Evolutionary conservation across 192 early-diverging fungal genomes (phyloP).

Genomic region (Lobosporangium transversale): DNA sequence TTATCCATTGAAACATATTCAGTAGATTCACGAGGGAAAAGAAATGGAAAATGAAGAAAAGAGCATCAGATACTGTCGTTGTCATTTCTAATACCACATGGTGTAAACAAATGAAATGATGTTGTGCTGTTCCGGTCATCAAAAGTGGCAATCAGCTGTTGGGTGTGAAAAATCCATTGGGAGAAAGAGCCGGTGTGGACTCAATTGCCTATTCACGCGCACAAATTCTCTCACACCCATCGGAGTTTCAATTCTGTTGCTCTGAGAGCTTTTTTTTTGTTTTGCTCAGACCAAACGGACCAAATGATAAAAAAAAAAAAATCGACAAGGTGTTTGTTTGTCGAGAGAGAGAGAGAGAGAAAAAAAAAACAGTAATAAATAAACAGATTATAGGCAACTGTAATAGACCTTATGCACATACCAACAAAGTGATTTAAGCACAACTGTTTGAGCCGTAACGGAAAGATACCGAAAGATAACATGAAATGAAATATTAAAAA

Average conservation of each 20-base stretch:
- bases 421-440: slow-evolving; percentile 57
- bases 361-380: slow-evolving; percentile 2
- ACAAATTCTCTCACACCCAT: neutral
- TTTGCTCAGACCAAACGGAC: slow-evolving; percentile 21
- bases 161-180: neutral
- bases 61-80: too few species aligned
- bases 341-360: slow-evolving; percentile 1
- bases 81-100: too few species aligned
- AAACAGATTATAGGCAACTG: neutral
- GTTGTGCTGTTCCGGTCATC: too few species aligned
- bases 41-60: too few species aligned
- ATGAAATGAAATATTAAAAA: neutral
- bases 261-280: slow-evolving; percentile 15
- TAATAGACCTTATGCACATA: slow-evolving; percentile 33
- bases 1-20: too few species aligned
- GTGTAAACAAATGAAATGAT: too few species aligned
- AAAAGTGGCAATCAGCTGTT: neutral
- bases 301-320: neutral
- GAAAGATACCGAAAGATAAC: slow-evolving; percentile 7
- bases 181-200: neutral
- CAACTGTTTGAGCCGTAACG: slow-evolving; percentile 23
- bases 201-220: neutral
- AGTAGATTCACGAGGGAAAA: too few species aligned
- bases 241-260: slow-evolving; percentile 10
- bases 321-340: neutral